Evolutionary conservation across 2,329 filamentous ascomycete species (phyloP), one percentile per base, ranked within the genome.

Genomic region (Nigrospora sphaerica): DNA sequence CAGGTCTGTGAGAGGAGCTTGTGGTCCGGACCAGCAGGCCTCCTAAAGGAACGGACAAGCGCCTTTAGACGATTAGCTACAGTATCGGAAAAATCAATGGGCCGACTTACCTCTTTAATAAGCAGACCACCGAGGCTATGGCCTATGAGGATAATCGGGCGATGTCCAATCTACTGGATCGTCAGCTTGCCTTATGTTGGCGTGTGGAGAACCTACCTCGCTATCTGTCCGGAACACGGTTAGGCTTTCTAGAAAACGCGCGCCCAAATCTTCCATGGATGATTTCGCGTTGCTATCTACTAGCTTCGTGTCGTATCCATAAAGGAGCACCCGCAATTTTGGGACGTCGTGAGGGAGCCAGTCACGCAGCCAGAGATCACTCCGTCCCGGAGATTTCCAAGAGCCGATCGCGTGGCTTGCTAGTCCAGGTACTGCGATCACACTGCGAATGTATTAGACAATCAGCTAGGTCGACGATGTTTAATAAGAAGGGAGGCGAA

Each of bases 301-400:
- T 12, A 62, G 49, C 7, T 28, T 48, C 10, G 58, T 59, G 46
- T 64, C 50, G 40, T 63, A 64, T 12, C 62, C 60, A 41, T 63
- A 64, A 17, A 61, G 23, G 5, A 64, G 39, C 2, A 63, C 46
- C 17, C 60, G 54, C 31, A 49, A 46, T 1, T 52, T 50, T 1
- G 52, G 49, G 3, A 62, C 10, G 7, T 57, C 53, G 3, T 39
- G 6, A 1, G 58, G 54, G 5, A 64, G 52, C 23, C 48, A 62
- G 39, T 64, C 60, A 12, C 58, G 53, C 13, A 63, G 44, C 62
- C 59, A 64, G 40, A 64, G 46, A 7, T 61, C 46, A 12, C 56
- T 39, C 12, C 51, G 51, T n/a, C 33, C 44, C 14, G 49, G 44
- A 4, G 57, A 54, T 46, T 58, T 63, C 55, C 57, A 64, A 6